These are phyloP conservation scores for Blastocystis sp. DNA, from an alignment of 352 stramenopile genomes.

Conservation along the genomic window DNA sequence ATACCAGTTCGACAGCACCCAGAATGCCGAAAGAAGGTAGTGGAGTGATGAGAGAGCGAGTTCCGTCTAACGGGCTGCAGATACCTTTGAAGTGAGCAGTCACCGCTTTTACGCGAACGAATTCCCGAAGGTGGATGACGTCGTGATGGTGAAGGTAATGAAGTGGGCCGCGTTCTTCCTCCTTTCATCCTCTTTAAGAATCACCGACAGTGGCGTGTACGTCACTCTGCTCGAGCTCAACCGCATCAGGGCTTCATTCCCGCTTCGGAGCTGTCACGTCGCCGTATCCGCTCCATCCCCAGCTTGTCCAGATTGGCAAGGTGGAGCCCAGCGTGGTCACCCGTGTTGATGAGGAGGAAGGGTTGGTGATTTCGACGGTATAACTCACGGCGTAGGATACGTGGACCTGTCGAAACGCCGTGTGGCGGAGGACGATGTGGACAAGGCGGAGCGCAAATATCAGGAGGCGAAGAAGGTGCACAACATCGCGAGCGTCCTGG, in stretches of 20 bases:
- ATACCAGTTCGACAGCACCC: neutral
- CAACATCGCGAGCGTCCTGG: constrained; percentile 83
- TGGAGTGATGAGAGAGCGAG: neutral
- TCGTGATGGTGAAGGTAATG: constrained; percentile 88
- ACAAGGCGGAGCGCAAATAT: constrained; percentile 95
- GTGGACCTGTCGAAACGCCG: constrained; percentile 99
- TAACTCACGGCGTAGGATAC: constrained; percentile 79
- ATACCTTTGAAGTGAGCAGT: constrained; percentile 72
- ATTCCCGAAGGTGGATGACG: constrained; percentile 93
- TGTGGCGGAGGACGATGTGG: constrained; percentile 96
- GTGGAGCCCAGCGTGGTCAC: constrained; percentile 99
- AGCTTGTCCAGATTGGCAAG: constrained; percentile 97
- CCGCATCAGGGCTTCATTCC: constrained; percentile 99
- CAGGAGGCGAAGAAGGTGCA: constrained; percentile 99
- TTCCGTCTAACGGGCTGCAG: neutral
- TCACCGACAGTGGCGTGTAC: constrained; percentile 99
- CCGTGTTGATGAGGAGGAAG: constrained; percentile 99
- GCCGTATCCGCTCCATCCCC: constrained; percentile 98
- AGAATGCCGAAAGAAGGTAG: constrained; percentile 52
- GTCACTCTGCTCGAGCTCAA: constrained; percentile 99
- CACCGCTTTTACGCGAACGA: constrained; percentile 85
- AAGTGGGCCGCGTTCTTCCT: constrained; percentile 63
- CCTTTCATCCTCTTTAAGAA: constrained; percentile 75
- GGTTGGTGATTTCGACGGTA: constrained; percentile 65
- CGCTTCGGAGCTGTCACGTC: constrained; percentile 93